These are phyloP conservation scores for Pisolithus thermaeus DNA, from an alignment of 1,284 basidiomycete species.

Conservation along the genomic window DNA sequence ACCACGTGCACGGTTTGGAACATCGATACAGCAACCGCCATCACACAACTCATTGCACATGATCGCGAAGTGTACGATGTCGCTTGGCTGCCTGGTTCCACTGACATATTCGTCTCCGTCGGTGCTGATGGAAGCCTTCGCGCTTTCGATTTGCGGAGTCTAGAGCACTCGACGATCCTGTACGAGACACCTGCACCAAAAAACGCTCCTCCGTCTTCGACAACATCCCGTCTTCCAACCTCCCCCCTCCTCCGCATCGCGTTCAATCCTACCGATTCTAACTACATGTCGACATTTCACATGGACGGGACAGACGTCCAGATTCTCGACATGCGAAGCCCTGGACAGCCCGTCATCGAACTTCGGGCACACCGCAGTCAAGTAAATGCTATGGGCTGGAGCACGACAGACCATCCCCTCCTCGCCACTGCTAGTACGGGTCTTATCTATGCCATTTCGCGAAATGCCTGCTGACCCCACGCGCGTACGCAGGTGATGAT, in stretches of 20 bases:
- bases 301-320: slow-evolving; percentile 84
- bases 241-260: slow-evolving; percentile 80
- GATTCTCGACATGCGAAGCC: slow-evolving; percentile 91
- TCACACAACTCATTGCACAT: slow-evolving; percentile 97
- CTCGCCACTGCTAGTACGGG: slow-evolving; percentile 76
- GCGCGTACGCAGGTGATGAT: slow-evolving; percentile 66
- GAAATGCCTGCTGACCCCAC: slow-evolving; percentile 3
- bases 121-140: slow-evolving; percentile 96
- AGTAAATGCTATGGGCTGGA: slow-evolving; percentile 87
- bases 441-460: neutral
- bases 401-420: slow-evolving; percentile 72
- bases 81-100: slow-evolving; percentile 96
- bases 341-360: slow-evolving; percentile 90
- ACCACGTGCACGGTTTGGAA: slow-evolving; percentile 98
- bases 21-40: slow-evolving; percentile 90
- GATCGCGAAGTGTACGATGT: slow-evolving; percentile 98
- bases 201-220: slow-evolving; percentile 52
- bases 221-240: slow-evolving; percentile 63
- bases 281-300: slow-evolving; percentile 92
- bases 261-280: slow-evolving; percentile 82
- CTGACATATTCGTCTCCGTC: slow-evolving; percentile 97
- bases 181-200: slow-evolving; percentile 90
- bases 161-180: slow-evolving; percentile 98
- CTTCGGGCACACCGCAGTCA: slow-evolving; percentile 72
- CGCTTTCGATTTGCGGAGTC: slow-evolving; percentile 91